These are phyloP conservation scores for Aschersonia sp. DNA, from an alignment of 2,329 filamentous ascomycete species.

Conservation along the genomic window DNA sequence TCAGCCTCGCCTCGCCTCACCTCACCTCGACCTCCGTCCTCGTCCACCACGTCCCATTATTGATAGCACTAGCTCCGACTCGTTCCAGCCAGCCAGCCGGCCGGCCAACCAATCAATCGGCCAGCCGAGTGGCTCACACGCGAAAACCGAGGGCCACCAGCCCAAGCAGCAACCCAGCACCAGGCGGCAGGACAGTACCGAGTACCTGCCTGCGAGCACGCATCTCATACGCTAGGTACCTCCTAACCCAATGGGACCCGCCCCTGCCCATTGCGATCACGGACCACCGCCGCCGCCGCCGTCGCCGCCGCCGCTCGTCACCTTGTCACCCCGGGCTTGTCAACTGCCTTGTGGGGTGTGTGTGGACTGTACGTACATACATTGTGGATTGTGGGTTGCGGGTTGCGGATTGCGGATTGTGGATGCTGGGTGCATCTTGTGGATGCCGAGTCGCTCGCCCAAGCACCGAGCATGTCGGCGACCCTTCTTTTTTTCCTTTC, in stretches of 20 bases:
- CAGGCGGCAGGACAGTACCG: background rate
- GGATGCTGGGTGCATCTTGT: background rate
- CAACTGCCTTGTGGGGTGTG: constrained; percentile 4
- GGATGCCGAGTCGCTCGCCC: background rate
- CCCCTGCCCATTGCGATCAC: background rate
- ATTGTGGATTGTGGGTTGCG: background rate
- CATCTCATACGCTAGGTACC: no score
- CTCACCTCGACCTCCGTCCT: background rate
- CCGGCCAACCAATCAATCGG: no score
- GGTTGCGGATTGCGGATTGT: background rate
- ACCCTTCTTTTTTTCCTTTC: background rate
- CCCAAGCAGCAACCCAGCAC: background rate
- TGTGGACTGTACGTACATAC: background rate
- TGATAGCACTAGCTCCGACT: background rate
- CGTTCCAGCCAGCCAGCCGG: background rate
- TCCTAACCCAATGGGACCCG: background rate
- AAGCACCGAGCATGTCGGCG: background rate
- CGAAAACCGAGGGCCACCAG: no score
- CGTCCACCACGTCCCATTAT: background rate
- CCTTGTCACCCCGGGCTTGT: constrained; percentile 1
- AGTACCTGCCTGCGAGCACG: no score
- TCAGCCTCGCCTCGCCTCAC: background rate
- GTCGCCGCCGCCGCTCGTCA: background rate
- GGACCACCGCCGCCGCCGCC: background rate
- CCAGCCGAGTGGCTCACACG: no score